phyloP scores from a whole-genome alignment of 371 early-diverging fungal species.

The Entomophthora muscae region DNA sequence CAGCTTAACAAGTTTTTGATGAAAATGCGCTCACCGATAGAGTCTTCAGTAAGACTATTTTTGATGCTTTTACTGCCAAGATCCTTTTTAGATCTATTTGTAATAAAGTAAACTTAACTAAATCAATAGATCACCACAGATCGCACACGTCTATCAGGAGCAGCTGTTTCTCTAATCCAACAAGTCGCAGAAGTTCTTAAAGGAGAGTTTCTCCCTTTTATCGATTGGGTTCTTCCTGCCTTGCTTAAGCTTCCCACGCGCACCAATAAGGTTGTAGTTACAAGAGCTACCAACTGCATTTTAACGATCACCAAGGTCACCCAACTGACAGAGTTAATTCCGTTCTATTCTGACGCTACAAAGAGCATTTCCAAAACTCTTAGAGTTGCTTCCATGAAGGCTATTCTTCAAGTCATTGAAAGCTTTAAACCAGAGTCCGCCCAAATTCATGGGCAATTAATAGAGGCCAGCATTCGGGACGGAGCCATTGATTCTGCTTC shows the following conservation, averaged over 20 bases:
- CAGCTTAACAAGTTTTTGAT: not conserved
- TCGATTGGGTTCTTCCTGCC: conserved; percentile 22
- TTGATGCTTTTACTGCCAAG: not conserved
- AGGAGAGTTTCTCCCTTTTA: conserved; percentile 22
- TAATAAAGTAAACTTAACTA: too few relatives aligned
- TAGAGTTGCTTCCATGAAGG: conserved; percentile 19
- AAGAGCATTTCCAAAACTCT: conserved; percentile 22
- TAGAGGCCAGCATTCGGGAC: conserved; percentile 21
- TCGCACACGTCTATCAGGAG: conserved; percentile 27
- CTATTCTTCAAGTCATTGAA: conserved; percentile 20
- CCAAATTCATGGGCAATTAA: conserved; percentile 16
- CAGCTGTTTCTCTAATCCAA: conserved; percentile 27
- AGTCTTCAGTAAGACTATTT: not conserved
- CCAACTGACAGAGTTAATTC: conserved; percentile 18
- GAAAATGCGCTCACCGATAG: not conserved
- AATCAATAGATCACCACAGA: conserved; percentile 28
- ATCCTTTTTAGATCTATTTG: too few relatives aligned
- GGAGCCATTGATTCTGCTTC: conserved; percentile 27
- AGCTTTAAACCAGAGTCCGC: conserved; percentile 19
- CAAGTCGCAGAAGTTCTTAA: conserved; percentile 21
- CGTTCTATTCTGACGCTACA: conserved; percentile 18
- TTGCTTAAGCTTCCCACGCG: conserved; percentile 27
- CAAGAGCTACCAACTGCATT: conserved; percentile 21
- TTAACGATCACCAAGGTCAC: conserved; percentile 20
- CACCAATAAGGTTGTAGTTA: conserved; percentile 32